These are phyloP conservation scores for Malus hybrid DNA, from an alignment of 331 rosid genomes.

Conservation along the genomic window DNA sequence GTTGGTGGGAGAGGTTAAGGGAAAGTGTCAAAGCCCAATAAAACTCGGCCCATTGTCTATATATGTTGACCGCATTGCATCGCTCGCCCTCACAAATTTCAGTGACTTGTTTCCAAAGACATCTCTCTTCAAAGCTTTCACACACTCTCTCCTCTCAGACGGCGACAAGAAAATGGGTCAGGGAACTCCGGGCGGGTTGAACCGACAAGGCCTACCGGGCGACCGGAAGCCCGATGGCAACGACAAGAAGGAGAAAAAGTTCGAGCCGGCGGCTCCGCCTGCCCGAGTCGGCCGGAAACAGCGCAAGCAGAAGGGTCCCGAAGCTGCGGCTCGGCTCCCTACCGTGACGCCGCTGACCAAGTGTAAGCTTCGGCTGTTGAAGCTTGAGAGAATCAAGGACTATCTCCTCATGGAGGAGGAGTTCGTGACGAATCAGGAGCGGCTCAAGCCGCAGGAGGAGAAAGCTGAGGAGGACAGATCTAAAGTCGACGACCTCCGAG, in stretches of 20 bases:
- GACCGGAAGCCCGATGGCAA: slow-evolving; percentile 74
- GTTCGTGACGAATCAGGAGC: slow-evolving; percentile 86
- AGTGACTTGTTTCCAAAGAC: slow-evolving; percentile 18
- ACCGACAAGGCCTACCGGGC: slow-evolving; percentile 75
- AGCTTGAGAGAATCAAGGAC: slow-evolving; percentile 93
- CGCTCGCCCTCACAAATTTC: not conserved
- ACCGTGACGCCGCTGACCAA: slow-evolving; percentile 83
- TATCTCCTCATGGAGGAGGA: slow-evolving; percentile 93
- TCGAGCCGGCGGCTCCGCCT: slow-evolving; percentile 67
- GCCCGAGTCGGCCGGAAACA: slow-evolving; percentile 90
- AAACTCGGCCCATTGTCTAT: not conserved
- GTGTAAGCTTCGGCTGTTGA: slow-evolving; percentile 76
- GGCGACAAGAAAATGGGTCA: slow-evolving; percentile 55
- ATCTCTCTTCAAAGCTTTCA: not conserved
- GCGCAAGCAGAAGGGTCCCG: slow-evolving; percentile 93
- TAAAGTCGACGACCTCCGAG: slow-evolving; percentile 93
- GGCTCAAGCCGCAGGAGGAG: slow-evolving; percentile 94
- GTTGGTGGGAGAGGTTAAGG: too few species aligned
- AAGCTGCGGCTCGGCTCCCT: slow-evolving; percentile 88
- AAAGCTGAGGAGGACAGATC: slow-evolving; percentile 97
- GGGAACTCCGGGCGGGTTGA: slow-evolving; percentile 90
- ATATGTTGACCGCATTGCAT: not conserved
- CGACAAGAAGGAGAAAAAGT: slow-evolving; percentile 90
- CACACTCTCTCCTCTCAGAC: not conserved
- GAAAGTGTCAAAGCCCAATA: not conserved